phyloP scores from a whole-genome alignment of 2,329 filamentous ascomycete species.

The Scedosporium dehoogii region DNA sequence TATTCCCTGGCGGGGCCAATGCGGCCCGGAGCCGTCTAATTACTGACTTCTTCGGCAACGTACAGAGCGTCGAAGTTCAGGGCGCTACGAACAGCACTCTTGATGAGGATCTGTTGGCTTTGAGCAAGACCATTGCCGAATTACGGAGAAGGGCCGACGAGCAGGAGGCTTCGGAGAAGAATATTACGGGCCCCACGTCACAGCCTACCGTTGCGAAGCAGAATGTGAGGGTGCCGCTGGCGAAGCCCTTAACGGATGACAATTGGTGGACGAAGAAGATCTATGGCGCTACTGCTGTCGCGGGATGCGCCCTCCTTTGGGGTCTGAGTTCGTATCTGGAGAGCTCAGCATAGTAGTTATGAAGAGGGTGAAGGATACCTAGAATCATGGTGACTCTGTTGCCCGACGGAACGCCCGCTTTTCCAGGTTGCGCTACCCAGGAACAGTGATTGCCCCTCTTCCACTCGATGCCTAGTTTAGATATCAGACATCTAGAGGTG shows the following conservation, averaged over 20 bases:
- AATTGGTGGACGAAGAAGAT: constrained; percentile 59
- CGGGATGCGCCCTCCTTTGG: constrained; percentile 53
- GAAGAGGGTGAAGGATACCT: neutral
- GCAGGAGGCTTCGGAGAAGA: constrained; percentile 23
- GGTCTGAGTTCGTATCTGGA: constrained; percentile 44
- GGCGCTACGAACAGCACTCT: constrained; percentile 45
- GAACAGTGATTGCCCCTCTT: too few relatives aligned
- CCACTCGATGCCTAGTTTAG: too few relatives aligned
- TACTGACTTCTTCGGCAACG: constrained; percentile 97
- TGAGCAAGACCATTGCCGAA: constrained; percentile 57
- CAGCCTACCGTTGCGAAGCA: constrained; percentile 8
- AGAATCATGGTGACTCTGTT: neutral
- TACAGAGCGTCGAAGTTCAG: constrained; percentile 91
- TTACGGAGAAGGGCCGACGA: constrained; percentile 39
- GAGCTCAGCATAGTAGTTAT: constrained; percentile 8
- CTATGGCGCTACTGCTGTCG: constrained; percentile 50
- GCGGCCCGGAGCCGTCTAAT: constrained; percentile 70
- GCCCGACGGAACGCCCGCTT: neutral
- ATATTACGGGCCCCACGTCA: constrained; percentile 6
- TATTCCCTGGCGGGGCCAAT: constrained; percentile 79
- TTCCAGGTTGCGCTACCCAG: too few relatives aligned
- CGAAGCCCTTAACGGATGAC: constrained; percentile 54
- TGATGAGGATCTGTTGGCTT: constrained; percentile 66
- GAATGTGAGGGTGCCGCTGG: constrained; percentile 9
- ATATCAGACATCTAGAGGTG: too few relatives aligned